These are phyloP conservation scores for Spencermartinsiella europaea DNA, from an alignment of 805 yeast species.

Conservation along the genomic window DNA sequence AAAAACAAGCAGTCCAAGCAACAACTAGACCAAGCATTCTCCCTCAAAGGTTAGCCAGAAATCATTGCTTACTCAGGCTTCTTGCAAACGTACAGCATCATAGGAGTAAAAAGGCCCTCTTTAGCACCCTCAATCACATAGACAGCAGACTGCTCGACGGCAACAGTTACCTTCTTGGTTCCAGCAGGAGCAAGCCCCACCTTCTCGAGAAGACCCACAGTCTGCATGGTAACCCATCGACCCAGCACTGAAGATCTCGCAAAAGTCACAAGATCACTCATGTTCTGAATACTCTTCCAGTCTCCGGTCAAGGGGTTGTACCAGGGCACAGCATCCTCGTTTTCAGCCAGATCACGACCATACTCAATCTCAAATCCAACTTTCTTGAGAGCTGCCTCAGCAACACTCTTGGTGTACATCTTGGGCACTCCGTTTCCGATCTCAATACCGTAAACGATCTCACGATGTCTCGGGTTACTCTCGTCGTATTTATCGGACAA, in stretches of 20 bases:
- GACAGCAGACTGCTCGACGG: conserved; percentile 95
- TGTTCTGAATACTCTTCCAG: conserved; percentile 75
- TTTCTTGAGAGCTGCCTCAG: conserved; percentile 73
- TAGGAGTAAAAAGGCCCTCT: conserved; percentile 88
- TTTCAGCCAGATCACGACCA: conserved; percentile 77
- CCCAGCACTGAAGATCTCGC: conserved; percentile 86
- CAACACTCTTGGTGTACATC: conserved; percentile 83
- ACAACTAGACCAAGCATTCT: no score
- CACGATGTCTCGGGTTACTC: conserved; percentile 80
- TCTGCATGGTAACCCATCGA: conserved; percentile 74
- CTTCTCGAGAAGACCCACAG: conserved; percentile 77
- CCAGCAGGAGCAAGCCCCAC: conserved; percentile 91
- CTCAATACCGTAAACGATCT: conserved; percentile 94
- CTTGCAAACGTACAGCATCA: conserved; percentile 88
- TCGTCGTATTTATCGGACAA: conserved; percentile 94
- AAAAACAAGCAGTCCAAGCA: no score
- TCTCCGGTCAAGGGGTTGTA: conserved; percentile 95
- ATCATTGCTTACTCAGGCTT: conserved; percentile 72
- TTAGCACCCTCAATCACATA: conserved; percentile 92
- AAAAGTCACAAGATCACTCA: conserved; percentile 74
- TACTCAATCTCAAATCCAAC: conserved; percentile 83
- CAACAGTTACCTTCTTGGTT: conserved; percentile 80
- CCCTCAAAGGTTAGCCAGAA: no score
- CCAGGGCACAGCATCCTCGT: conserved; percentile 88
- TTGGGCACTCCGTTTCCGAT: conserved; percentile 98